Conservation (phyloP, 768 basidiomycete genomes). For the Mycena capillaripes region DNA sequence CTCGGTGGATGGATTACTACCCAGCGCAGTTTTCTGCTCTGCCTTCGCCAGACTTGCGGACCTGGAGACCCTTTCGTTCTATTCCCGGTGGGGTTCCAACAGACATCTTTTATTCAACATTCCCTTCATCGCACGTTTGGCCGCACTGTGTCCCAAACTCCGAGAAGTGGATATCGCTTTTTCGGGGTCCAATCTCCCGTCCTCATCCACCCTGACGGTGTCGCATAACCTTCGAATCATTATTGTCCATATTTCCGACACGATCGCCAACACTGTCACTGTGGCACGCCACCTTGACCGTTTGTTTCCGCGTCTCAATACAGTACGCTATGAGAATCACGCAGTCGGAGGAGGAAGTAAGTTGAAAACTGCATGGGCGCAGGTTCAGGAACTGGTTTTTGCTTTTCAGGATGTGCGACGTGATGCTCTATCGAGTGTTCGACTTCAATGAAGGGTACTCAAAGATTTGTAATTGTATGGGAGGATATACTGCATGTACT, state of each 20-base stretch:
- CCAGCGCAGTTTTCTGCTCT: not conserved
- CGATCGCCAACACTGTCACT: not conserved
- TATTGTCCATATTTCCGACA: not conserved
- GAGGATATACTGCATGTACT: no score
- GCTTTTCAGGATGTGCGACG: conserved; percentile 18
- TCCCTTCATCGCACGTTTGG: not conserved
- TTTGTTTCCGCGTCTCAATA: conserved; percentile 6
- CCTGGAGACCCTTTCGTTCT: not conserved
- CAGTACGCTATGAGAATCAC: not conserved
- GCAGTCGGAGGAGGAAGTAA: not conserved
- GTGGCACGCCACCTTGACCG: not conserved
- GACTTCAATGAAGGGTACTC: no score
- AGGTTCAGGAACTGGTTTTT: conserved; percentile 2
- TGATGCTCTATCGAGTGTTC: not conserved
- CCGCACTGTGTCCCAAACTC: not conserved
- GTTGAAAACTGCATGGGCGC: not conserved
- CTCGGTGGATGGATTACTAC: not conserved
- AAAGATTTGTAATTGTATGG: no score
- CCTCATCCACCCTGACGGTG: not conserved
- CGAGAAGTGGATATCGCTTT: conserved; percentile 5
- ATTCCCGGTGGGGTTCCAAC: not conserved
- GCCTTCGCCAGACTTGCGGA: not conserved
- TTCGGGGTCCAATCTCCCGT: not conserved
- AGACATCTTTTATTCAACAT: not conserved
- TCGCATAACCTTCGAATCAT: conserved; percentile 2